Percentiles rank a stretch among this genome's conserved stretches.
Conservation (phyloP, 225 moss, liverwort and hornwort genomes). For the Polytrichum formosum region DNA sequence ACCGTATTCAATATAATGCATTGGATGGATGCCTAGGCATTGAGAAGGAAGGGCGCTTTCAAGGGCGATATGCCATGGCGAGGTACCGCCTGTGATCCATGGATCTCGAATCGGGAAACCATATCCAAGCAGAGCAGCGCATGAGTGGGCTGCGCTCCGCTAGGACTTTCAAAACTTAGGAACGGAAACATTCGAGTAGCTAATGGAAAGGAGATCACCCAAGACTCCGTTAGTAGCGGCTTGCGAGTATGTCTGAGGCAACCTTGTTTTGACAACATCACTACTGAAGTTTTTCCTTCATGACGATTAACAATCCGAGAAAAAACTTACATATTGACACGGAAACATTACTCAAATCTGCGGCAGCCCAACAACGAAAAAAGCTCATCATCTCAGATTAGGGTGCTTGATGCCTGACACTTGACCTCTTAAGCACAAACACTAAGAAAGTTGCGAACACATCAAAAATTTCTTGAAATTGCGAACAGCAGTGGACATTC, state of each 20-base stretch:
- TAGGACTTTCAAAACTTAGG: slow-evolving; percentile 5
- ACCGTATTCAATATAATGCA: slow-evolving; percentile 8
- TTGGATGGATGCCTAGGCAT: slow-evolving; percentile 35
- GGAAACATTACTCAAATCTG: too few species aligned
- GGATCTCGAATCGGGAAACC: slow-evolving; percentile 20
- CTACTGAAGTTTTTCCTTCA: too few species aligned
- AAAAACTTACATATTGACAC: too few species aligned
- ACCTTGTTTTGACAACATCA: too few species aligned
- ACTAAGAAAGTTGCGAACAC: too few species aligned
- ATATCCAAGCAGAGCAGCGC: slow-evolving; percentile 12
- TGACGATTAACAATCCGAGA: too few species aligned
- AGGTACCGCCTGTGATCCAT: slow-evolving; percentile 27
- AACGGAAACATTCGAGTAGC: slow-evolving; percentile 6
- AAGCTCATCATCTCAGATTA: too few species aligned
- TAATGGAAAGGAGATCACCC: slow-evolving; percentile 9
- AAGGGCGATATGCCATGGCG: slow-evolving; percentile 26
- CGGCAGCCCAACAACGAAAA: too few species aligned
- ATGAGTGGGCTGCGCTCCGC: slow-evolving; percentile 14
- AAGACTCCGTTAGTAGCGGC: slow-evolving; percentile 2
- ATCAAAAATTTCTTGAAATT: too few species aligned
- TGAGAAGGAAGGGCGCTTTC: slow-evolving; percentile 21
- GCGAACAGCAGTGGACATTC: too few species aligned
- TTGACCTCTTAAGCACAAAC: too few species aligned
- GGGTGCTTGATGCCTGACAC: too few species aligned
- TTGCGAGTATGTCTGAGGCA: neutral